These are phyloP conservation scores for Leishmania mexicana DNA, from an alignment of 208 protist genomes.

Conservation along the genomic window DNA sequence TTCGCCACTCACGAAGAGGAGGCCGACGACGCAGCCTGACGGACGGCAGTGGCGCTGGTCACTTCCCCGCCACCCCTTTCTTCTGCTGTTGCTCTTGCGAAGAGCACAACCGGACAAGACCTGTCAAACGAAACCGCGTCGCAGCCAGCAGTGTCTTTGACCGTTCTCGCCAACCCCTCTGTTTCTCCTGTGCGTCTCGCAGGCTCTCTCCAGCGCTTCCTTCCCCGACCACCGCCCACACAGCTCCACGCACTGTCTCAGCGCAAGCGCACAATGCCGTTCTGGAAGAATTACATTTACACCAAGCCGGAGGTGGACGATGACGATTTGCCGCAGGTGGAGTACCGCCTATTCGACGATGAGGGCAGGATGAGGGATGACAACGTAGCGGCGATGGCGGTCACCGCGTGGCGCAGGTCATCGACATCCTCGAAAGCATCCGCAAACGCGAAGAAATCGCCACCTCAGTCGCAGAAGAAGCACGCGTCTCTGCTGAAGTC, in stretches of 20 bases:
- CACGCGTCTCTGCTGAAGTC: constrained; percentile 25
- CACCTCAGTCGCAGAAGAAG: constrained; percentile 9
- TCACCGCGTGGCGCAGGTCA: constrained; percentile 12
- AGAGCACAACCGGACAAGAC: background rate
- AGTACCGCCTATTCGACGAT: constrained; percentile 88
- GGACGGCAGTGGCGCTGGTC: background rate
- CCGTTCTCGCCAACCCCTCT: background rate
- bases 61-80: background rate
- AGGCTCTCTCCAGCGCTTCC: background rate
- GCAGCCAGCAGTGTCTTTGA: background rate
- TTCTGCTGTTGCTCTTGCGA: background rate
- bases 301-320: constrained; percentile 84
- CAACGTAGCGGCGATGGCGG: constrained; percentile 4
- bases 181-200: background rate
- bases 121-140: background rate
- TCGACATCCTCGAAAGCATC: constrained; percentile 7
- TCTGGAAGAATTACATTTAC: constrained; percentile 72
- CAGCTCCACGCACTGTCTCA: background rate
- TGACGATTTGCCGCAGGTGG: constrained; percentile 75
- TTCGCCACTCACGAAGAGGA: background rate
- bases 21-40: background rate
- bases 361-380: constrained; percentile 60
- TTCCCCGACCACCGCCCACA: background rate
- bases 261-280: constrained; percentile 46
- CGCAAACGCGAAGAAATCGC: constrained; percentile 35